Evolutionary conservation across 495 filamentous ascomycete species (phyloP).

Genomic region (Aspergillus sclerotioniger): DNA sequence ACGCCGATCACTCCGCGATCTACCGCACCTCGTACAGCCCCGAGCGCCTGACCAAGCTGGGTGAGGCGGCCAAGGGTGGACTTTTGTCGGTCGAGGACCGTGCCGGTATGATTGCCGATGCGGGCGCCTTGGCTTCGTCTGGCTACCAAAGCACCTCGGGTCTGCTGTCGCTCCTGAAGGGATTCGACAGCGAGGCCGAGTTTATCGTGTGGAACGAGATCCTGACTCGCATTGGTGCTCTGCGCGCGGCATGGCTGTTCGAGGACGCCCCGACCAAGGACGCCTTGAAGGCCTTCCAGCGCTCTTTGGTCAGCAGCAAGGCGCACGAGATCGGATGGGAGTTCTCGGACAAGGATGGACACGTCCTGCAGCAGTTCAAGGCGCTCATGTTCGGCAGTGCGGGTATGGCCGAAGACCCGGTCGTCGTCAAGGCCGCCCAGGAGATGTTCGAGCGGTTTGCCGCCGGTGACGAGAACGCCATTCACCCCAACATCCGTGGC

Average conservation of each 20-base stretch:
- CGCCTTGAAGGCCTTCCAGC: slow-evolving; percentile 78
- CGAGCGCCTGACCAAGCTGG: slow-evolving; percentile 60
- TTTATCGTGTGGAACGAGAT: slow-evolving; percentile 97
- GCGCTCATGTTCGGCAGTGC: slow-evolving; percentile 62
- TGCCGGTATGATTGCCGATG: slow-evolving; percentile 94
- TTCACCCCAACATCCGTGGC: slow-evolving; percentile 65
- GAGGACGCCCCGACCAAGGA: slow-evolving; percentile 70
- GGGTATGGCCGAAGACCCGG: slow-evolving; percentile 58
- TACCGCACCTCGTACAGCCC: slow-evolving; percentile 65
- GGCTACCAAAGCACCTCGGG: slow-evolving; percentile 94
- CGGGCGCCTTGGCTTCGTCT: slow-evolving; percentile 82
- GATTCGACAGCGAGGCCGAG: slow-evolving; percentile 78
- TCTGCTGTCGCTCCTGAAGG: slow-evolving; percentile 77
- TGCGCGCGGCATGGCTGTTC: slow-evolving; percentile 85
- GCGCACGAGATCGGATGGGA: slow-evolving; percentile 86
- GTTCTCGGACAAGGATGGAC: slow-evolving; percentile 78
- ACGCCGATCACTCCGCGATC: slow-evolving; percentile 63
- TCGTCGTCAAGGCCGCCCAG: slow-evolving; percentile 56
- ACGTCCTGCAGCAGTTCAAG: slow-evolving; percentile 86
- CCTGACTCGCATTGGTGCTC: slow-evolving; percentile 65
- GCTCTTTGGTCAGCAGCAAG: slow-evolving; percentile 68
- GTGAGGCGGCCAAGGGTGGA: slow-evolving; percentile 75
- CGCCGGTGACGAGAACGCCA: slow-evolving; percentile 55
- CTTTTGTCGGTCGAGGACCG: slow-evolving; percentile 90
- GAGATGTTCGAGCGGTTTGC: slow-evolving; percentile 65